Conservation (phyloP, 2,329 filamentous ascomycete species). For the Scopulariopsis brevicaulis region DNA sequence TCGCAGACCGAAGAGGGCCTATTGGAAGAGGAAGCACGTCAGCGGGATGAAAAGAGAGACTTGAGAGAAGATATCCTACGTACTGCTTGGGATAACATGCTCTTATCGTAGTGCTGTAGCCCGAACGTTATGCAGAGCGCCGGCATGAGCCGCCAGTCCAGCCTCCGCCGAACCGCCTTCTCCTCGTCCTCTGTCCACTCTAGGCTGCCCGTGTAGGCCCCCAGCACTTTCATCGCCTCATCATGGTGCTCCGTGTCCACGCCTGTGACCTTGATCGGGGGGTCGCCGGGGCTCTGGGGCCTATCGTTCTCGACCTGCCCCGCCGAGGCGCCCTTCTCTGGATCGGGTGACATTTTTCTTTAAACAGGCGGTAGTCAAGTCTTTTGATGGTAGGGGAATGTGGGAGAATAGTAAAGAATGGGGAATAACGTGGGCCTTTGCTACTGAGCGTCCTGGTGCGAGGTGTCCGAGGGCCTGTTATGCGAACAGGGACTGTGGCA, state of each 20-base stretch:
- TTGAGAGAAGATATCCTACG: constrained; percentile 5
- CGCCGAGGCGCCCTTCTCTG: constrained; percentile 7
- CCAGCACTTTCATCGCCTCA: constrained; percentile 24
- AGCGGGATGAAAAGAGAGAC: not conserved
- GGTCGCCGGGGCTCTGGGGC: not conserved
- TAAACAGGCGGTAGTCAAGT: no score
- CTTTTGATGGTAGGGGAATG: no score
- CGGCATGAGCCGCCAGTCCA: constrained; percentile 11
- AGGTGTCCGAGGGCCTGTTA: no score
- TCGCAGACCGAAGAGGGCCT: constrained; percentile 12
- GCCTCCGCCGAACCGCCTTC: constrained; percentile 18
- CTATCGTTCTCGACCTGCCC: constrained; percentile 6
- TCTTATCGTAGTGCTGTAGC: constrained; percentile 21
- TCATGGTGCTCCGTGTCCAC: constrained; percentile 21
- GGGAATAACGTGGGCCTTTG: no score
- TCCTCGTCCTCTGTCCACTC: constrained; percentile 26
- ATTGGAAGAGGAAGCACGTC: constrained; percentile 9
- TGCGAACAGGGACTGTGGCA: no score
- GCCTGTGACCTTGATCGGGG: not conserved
- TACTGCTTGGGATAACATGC: constrained; percentile 41
- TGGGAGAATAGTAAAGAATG: no score
- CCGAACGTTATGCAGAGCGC: constrained; percentile 12
- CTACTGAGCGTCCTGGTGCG: no score
- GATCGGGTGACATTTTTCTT: constrained; percentile 4
- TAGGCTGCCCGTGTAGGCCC: constrained; percentile 23